Base-by-base conservation (phyloP, 2,329 filamentous ascomycete species). In the Xylaria polymorpha region DNA sequence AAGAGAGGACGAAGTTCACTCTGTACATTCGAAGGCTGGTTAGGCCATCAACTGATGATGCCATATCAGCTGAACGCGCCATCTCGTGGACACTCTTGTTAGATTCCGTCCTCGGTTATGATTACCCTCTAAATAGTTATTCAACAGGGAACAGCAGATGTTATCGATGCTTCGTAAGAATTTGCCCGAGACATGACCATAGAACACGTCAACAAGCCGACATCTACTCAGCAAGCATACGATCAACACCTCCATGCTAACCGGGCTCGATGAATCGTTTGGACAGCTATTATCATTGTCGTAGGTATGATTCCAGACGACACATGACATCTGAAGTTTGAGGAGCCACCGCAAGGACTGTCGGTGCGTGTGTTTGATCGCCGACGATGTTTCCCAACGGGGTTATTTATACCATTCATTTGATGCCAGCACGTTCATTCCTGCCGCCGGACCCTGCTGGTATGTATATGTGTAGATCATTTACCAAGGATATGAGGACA, bases 291-390 rank as follows among this genome's bases (percentile, higher is more conserved):
- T 14, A 6, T 61, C 5, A 15, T 61, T 20, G n/a, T n/a, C 3
- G 18, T 18, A 41, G 35, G 20, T 15, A 25, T 43, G 25, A n/a
- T 15, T 12, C 8, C 15, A 32, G 22, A 29, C 25, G 15, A 61
- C 37, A 41, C 22, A 22, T 55, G 37, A 44, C 20, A 4, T 41
- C n/a, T 18, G 22, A 39, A 1, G 37, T 37, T 37, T 4, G 15
- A 10, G 37, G 18, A 35, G 25, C n/a, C 25, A 4, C 29, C 3
- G 20, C 9, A 64, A 43, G 22, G 32, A 29, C 43, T 39, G 29
- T 22, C 22, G 10, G 53, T 15, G 2, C 22, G 53, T 3, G 35
- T 14, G 44, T 58, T 55, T 63, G 55, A 59, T 64, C 44, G 35
- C 9, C 43, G 12, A 41, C 18, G 14, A 41, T 22, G 20, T 20